Evolutionary conservation across 164 flowering plant genomes (phyloP).

Genomic region (Dillenia turbinata): DNA sequence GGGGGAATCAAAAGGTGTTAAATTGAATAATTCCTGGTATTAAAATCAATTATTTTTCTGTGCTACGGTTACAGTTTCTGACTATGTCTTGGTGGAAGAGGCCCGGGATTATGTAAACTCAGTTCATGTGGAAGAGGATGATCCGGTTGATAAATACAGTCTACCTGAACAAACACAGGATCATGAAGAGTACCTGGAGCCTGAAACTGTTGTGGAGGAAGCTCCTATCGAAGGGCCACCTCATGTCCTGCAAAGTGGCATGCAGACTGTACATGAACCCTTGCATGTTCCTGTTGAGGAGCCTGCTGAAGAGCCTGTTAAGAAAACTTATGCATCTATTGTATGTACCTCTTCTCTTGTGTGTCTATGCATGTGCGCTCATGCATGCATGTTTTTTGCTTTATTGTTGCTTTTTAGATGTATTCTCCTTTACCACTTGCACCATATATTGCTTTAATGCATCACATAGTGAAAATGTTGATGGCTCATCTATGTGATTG

Average conservation of each 20-base stretch:
- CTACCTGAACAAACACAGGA: slow-evolving; percentile 48
- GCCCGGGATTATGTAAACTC: slow-evolving; percentile 43
- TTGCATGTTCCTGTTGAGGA: slow-evolving; percentile 52
- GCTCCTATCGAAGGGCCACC: slow-evolving; percentile 35
- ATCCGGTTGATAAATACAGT: slow-evolving; percentile 37
- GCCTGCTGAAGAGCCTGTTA: slow-evolving; percentile 67
- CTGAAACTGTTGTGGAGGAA: slow-evolving; percentile 43
- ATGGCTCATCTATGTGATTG: too few species aligned
- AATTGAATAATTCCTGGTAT: too few species aligned
- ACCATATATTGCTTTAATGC: too few species aligned
- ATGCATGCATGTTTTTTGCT: too few species aligned
- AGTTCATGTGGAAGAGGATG: slow-evolving; percentile 51
- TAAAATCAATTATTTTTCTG: too few species aligned
- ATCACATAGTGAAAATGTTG: too few species aligned
- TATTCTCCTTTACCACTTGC: too few species aligned
- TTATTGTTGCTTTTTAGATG: too few species aligned
- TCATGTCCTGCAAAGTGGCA: slow-evolving; percentile 35
- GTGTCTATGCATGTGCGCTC: too few species aligned
- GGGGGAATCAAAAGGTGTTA: too few species aligned
- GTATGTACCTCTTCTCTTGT: slow-evolving; percentile 35
- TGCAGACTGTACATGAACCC: slow-evolving; percentile 36
- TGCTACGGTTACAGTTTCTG: slow-evolving; percentile 13
- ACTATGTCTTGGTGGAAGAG: slow-evolving; percentile 51
- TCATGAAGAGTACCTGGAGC: slow-evolving; percentile 30
- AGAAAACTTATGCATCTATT: slow-evolving; percentile 93